A percentile compares a stretch with the other conserved stretches of the same genome.
Evolutionary conservation across 1,284 basidiomycete genomes (phyloP).

Genomic region (Ustilago vetiveriae): DNA sequence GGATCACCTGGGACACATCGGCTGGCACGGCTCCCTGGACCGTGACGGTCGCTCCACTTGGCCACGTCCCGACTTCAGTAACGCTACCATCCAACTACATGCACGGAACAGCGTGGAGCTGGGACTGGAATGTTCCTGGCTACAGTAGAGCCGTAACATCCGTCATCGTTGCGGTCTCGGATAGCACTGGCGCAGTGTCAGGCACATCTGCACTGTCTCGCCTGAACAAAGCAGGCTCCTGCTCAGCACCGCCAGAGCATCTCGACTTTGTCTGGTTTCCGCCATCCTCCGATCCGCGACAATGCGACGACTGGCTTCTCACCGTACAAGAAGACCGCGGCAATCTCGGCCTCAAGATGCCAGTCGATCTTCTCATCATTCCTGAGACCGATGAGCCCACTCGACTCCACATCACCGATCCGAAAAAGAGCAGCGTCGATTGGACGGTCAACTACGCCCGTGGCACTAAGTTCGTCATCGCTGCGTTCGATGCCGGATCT

Average conservation of each 20-base stretch:
- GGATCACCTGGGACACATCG: slow-evolving; percentile 36
- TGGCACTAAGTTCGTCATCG: slow-evolving; percentile 42
- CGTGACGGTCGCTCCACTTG: slow-evolving; percentile 42
- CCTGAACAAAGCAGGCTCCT: slow-evolving; percentile 19
- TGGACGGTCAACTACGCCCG: slow-evolving; percentile 44
- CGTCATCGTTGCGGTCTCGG: slow-evolving; percentile 43
- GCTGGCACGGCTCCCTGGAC: slow-evolving; percentile 44
- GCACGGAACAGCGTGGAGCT: slow-evolving; percentile 23
- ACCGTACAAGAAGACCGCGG: slow-evolving; percentile 40
- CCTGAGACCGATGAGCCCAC: slow-evolving; percentile 38
- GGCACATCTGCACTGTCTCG: slow-evolving; percentile 26
- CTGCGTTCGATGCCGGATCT: slow-evolving; percentile 31
- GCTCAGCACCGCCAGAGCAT: slow-evolving; percentile 32
- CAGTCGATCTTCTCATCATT: slow-evolving; percentile 39
- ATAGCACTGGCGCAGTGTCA: slow-evolving; percentile 24
- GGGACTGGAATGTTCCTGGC: slow-evolving; percentile 38
- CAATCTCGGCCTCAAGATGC: slow-evolving; percentile 39
- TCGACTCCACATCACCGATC: slow-evolving; percentile 13
- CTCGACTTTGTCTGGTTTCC: slow-evolving; percentile 49
- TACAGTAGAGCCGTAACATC: slow-evolving; percentile 15
- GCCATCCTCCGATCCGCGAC: slow-evolving; percentile 17
- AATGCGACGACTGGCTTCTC: slow-evolving; percentile 41
- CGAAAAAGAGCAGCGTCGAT: slow-evolving; percentile 16
- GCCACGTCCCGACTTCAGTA: slow-evolving; percentile 34
- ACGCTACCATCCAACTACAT: slow-evolving; percentile 34